Evolutionary conservation across 179 eudicot genomes (phyloP).

Genomic region (Gypsophila paniculata): DNA sequence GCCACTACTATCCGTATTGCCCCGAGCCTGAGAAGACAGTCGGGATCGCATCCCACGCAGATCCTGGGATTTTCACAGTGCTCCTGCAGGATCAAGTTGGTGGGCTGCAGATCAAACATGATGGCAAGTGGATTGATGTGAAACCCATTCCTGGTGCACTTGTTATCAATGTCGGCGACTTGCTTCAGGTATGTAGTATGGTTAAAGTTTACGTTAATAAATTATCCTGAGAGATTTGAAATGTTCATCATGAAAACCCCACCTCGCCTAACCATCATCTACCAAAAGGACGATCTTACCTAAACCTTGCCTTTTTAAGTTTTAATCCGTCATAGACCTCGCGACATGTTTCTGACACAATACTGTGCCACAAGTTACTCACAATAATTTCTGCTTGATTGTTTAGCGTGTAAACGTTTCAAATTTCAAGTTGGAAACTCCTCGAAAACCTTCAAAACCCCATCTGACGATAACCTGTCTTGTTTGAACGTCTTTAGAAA

Average conservation of each 20-base stretch:
- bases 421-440: no score
- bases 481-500: no score
- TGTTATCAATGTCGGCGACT: constrained; percentile 66
- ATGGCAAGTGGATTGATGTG: constrained; percentile 54
- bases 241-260: no score
- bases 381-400: no score
- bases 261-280: no score
- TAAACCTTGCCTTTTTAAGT: no score
- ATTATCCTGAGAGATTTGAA: neutral
- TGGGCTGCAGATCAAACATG: constrained; percentile 61
- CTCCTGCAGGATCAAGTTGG: constrained; percentile 57
- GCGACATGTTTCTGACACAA: neutral
- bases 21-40: constrained; percentile 61
- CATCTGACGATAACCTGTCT: no score
- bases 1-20: constrained; percentile 66
- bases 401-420: no score
- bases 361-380: neutral
- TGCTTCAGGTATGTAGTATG: constrained; percentile 52
- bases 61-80: constrained; percentile 65
- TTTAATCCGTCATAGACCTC: no score
- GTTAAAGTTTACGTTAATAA: neutral
- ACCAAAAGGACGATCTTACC: no score
- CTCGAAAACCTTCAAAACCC: no score
- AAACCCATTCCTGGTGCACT: constrained; percentile 59
- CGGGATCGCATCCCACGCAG: constrained; percentile 57